Conservation (phyloP, 805 yeast genomes). For the Starmerella gropengiesseri region DNA sequence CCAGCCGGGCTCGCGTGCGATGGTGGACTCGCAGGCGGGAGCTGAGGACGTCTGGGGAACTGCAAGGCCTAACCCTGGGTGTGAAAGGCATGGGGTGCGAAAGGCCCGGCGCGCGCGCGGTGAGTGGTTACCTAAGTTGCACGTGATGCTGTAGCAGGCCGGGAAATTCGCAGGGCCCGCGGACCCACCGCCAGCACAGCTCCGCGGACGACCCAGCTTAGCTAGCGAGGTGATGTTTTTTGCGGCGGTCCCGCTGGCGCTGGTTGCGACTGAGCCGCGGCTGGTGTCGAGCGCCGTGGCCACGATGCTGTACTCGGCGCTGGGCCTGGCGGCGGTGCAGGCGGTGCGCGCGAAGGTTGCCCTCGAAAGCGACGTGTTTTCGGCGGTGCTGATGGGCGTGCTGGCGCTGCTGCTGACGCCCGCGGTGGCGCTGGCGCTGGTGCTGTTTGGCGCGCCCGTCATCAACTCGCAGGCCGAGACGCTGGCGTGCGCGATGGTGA, state of each 20-base stretch:
- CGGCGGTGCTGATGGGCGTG: constrained; percentile 27
- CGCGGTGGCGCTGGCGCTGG: constrained; percentile 30
- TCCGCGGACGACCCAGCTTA: too few relatives aligned
- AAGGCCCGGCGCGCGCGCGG: too few relatives aligned
- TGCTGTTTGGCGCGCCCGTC: constrained; percentile 76
- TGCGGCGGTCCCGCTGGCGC: constrained; percentile 15
- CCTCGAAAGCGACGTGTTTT: constrained; percentile 17
- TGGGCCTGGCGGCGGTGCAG: constrained; percentile 9
- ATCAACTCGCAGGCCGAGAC: constrained; percentile 42
- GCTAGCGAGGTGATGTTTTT: too few relatives aligned
- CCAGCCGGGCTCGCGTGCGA: too few relatives aligned
- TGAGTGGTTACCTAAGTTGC: too few relatives aligned
- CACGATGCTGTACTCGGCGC: constrained; percentile 11
- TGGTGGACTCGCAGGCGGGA: too few relatives aligned
- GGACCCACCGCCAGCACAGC: too few relatives aligned
- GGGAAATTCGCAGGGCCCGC: too few relatives aligned
- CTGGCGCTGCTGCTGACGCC: constrained; percentile 27
- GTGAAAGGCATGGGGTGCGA: too few relatives aligned
- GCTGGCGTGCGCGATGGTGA: constrained; percentile 47
- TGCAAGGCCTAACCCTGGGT: too few relatives aligned
- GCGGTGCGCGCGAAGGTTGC: constrained; percentile 7
- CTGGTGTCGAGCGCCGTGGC: constrained; percentile 12
- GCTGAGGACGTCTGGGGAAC: too few relatives aligned
- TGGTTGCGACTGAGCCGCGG: constrained; percentile 17
- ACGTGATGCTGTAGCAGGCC: too few relatives aligned